Evolutionary conservation across 768 basidiomycete genomes (phyloP).

Genomic region (Chlorophyllum brunneum): DNA sequence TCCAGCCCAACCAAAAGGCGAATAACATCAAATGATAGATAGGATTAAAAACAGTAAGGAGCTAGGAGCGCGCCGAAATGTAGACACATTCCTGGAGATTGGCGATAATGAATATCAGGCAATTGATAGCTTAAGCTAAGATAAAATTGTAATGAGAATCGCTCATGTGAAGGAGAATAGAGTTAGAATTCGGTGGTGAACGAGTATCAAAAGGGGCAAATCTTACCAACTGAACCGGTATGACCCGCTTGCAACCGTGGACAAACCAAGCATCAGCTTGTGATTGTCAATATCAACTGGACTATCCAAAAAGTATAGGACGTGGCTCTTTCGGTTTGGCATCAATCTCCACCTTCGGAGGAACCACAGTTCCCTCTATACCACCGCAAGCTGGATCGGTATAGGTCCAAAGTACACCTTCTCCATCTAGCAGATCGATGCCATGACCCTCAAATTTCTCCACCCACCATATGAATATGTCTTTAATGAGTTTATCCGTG

Average conservation of each 20-base stretch:
- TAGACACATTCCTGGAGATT: neutral
- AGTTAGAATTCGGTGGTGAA: neutral
- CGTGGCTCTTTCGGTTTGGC: neutral
- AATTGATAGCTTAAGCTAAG: neutral
- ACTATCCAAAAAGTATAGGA: neutral
- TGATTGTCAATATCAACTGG: neutral
- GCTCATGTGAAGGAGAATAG: neutral
- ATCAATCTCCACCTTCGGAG: neutral
- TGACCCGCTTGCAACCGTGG: neutral
- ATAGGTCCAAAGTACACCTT: conserved; percentile 50
- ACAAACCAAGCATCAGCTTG: neutral
- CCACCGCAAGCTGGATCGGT: conserved; percentile 21
- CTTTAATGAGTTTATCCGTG: conserved; percentile 37
- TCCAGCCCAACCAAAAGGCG: neutral
- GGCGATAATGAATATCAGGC: no score
- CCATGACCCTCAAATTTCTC: conserved; percentile 46
- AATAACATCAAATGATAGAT: no score
- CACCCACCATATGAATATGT: conserved; percentile 53
- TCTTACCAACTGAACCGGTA: neutral
- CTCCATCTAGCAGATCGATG: conserved; percentile 51
- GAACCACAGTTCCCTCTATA: neutral
- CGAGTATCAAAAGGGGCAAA: neutral
- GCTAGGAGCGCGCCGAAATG: neutral
- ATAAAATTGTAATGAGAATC: neutral
- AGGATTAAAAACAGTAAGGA: no score